A percentile compares a stretch with the other conserved stretches of the same genome.
These are phyloP conservation scores for Tricholoma sp. DNA, from an alignment of 768 basidiomycete species.

Conservation along the genomic window DNA sequence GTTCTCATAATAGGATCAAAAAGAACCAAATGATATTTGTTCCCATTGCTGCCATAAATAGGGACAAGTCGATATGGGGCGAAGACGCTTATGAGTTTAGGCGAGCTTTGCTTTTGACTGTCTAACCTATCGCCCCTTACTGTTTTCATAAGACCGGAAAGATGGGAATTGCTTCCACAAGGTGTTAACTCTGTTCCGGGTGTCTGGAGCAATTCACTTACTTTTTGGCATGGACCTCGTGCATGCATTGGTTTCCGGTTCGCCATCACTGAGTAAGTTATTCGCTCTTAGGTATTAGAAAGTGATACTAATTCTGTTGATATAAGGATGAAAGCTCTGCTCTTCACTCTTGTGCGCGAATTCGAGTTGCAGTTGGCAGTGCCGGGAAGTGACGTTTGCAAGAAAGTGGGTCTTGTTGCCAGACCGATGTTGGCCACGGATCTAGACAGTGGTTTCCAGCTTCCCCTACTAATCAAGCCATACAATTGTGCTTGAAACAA, in stretches of 20 bases:
- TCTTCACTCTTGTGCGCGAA: conserved; percentile 46
- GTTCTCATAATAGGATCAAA: background rate
- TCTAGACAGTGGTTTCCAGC: conserved; percentile 31
- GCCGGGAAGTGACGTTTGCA: conserved; percentile 35
- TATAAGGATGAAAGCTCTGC: conserved; percentile 28
- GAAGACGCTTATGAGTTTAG: conserved; percentile 59
- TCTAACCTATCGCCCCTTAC: background rate
- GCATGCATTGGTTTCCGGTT: conserved; percentile 68
- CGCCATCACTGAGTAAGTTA: conserved; percentile 45
- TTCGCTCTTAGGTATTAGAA: background rate
- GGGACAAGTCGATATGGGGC: conserved; percentile 53
- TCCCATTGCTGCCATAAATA: conserved; percentile 44
- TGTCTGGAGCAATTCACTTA: conserved; percentile 52
- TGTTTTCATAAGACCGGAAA: conserved; percentile 48
- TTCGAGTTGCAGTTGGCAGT: conserved; percentile 55
- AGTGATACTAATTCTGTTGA: background rate
- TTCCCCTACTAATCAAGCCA: conserved; percentile 37
- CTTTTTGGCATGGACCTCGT: conserved; percentile 60
- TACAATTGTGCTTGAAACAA: conserved; percentile 6
- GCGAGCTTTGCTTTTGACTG: conserved; percentile 13
- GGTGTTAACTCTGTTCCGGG: conserved; percentile 44
- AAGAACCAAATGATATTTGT: background rate
- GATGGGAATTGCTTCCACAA: conserved; percentile 51
- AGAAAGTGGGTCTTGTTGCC: conserved; percentile 24
- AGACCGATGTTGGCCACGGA: conserved; percentile 39